Conservation (phyloP, 305 asterid genomes). For the Fraxinus angustifolia region DNA sequence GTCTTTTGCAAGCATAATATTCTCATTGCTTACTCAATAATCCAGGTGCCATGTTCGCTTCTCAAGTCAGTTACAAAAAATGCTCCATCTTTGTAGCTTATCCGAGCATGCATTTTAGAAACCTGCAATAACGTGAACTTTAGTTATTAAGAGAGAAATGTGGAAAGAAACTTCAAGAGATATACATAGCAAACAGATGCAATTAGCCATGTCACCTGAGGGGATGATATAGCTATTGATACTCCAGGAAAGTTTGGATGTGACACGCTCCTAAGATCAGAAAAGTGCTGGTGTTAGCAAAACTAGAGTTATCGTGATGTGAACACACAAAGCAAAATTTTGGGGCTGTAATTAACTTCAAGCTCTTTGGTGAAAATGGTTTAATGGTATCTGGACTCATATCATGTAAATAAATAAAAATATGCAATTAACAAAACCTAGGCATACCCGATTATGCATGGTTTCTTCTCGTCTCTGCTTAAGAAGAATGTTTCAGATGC, state of each 20-base stretch:
- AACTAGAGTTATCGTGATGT: background rate
- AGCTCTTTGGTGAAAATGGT: background rate
- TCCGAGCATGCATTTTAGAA: conserved; percentile 65
- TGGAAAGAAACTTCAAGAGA: background rate
- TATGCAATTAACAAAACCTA: background rate
- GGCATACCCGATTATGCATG: conserved; percentile 68
- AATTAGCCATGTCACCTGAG: conserved; percentile 43
- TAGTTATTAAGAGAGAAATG: background rate
- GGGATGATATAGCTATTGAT: conserved; percentile 55
- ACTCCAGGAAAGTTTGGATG: conserved; percentile 57
- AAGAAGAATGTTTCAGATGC: conserved; percentile 67
- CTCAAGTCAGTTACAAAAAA: conserved; percentile 70
- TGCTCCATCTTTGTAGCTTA: conserved; percentile 71
- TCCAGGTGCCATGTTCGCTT: conserved; percentile 89
- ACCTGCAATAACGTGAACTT: conserved; percentile 36
- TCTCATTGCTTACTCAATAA: conserved; percentile 52
- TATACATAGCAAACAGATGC: background rate
- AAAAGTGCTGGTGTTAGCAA: background rate
- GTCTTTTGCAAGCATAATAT: background rate
- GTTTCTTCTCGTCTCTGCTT: conserved; percentile 64
- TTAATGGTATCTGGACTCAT: background rate
- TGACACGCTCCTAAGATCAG: conserved; percentile 51
- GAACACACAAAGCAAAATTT: background rate
- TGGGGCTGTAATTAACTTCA: background rate
- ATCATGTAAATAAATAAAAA: background rate